Conservation (phyloP, 2,329 filamentous ascomycete species). For the Aspergillus novoparasiticus region DNA sequence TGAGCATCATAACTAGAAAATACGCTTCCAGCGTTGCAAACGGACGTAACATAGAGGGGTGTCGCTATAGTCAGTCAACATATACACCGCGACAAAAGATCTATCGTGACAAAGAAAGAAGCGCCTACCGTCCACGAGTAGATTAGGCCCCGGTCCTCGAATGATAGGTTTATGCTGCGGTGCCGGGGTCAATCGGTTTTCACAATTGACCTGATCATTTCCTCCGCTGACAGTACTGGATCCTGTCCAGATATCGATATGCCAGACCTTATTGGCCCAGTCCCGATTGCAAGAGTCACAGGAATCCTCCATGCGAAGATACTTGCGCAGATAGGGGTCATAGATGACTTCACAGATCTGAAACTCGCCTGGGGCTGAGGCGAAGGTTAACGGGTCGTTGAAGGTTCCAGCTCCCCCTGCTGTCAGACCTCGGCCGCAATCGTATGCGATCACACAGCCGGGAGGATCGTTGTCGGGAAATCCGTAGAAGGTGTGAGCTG, state of each 20-base stretch:
- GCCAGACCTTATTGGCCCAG: conserved; percentile 27
- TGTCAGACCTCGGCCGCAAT: conserved; percentile 38
- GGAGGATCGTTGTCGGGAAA: conserved; percentile 45
- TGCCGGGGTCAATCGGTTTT: conserved; percentile 37
- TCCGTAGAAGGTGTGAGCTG: conserved; percentile 44
- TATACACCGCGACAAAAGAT: not conserved
- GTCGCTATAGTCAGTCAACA: not conserved
- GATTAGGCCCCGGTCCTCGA: conserved; percentile 29
- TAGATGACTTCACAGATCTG: conserved; percentile 49
- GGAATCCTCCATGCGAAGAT: conserved; percentile 41
- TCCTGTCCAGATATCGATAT: conserved; percentile 46
- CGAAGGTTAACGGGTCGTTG: conserved; percentile 48
- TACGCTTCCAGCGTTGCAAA: not conserved
- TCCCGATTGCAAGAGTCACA: conserved; percentile 36
- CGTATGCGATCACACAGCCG: conserved; percentile 38
- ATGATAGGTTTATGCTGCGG: conserved; percentile 31
- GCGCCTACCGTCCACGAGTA: conserved; percentile 38
- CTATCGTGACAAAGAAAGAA: not conserved
- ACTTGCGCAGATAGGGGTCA: conserved; percentile 49
- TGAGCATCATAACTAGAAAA: not conserved
- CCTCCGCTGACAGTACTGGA: conserved; percentile 34
- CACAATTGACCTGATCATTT: conserved; percentile 38
- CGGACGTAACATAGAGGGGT: not conserved
- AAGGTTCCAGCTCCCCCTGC: conserved; percentile 49
- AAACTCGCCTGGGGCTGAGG: conserved; percentile 46